Evolutionary conservation across 352 stramenopile species (phyloP), one percentile per base, ranked within the genome.

Genomic region (Thalassiosira mediterranea): DNA sequence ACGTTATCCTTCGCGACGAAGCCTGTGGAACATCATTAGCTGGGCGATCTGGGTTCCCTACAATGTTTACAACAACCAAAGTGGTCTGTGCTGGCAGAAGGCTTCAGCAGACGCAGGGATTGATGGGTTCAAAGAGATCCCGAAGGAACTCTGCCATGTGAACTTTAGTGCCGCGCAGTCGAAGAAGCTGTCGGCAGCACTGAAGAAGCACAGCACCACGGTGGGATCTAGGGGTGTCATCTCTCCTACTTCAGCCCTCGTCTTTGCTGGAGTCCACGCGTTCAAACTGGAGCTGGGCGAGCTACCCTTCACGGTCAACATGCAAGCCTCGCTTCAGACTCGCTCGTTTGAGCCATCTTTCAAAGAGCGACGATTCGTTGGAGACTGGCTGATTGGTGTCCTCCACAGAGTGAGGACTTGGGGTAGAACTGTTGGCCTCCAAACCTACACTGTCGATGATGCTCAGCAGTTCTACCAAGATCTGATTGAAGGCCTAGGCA

Each of bases 51-150:
- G n/a, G 15, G 54, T 64, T 23, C 54, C 54, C 0, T 64, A 64
- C 54, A 64, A 64, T 25, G 54, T 64, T 28, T 64, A 64, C 54
- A 64, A 34, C 54, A 64, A 64, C 48, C 54, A 64, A 21, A 51
- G 32, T 40, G 31, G 31, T 8, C 31, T 64, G 23, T 64, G 54
- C 31, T 64, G 54, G 54, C 54, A 64, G 49, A 51, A 64, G 17
- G 54, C 54, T 21, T 64, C 54, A 19, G 54, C 54, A 21, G 54
- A 34, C 13, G 54, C 54, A 23, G 54, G 32, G 29, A 64, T 64
- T 28, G 54, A 64, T 64, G 54, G 54, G 5, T 64, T 49, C 34
- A 51, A 21, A 37, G 54, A 64, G 31, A 64, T 64, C 17, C 54
- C 54, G 19, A 64, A 64, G 31, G 54, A 64, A 34, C 54, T 64